These are phyloP conservation scores for Desmodesmus armatus DNA, from an alignment of 139 green algal species.

Conservation along the genomic window DNA sequence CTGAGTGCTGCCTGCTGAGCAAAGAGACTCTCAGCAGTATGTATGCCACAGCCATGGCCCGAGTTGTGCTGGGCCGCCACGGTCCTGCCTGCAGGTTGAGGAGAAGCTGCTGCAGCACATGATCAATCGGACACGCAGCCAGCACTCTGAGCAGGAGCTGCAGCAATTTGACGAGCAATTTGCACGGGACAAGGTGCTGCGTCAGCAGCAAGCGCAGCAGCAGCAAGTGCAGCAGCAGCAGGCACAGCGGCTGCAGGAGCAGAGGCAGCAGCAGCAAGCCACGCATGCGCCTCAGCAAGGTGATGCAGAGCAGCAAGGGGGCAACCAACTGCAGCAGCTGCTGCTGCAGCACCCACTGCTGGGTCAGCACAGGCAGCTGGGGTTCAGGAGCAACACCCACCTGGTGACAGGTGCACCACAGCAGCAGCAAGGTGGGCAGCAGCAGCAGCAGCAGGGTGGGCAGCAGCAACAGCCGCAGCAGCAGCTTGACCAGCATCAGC, in stretches of 20 bases:
- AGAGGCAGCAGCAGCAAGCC: background rate
- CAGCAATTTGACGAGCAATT: constrained; percentile 11
- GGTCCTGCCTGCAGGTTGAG: constrained; percentile 16
- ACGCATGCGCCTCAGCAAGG: background rate
- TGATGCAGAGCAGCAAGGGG: background rate
- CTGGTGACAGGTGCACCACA: background rate
- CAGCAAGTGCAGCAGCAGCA: background rate
- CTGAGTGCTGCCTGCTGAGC: background rate
- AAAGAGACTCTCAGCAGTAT: no score
- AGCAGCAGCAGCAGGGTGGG: constrained; percentile 26
- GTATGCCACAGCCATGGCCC: no score
- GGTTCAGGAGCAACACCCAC: background rate
- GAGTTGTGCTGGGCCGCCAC: background rate
- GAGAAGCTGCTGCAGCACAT: constrained; percentile 42
- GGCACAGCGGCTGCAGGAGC: background rate
- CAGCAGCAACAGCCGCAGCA: background rate
- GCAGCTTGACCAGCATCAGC: constrained; percentile 24
- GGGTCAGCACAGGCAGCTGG: background rate
- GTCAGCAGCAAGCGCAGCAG: background rate
- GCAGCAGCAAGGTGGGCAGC: background rate
- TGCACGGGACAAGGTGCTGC: constrained; percentile 9
- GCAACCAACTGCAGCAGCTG: background rate
- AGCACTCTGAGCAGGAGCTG: background rate
- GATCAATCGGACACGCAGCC: constrained; percentile 8
- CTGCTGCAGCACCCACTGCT: constrained; percentile 1